These are phyloP conservation scores for Anaeramoeba ignava DNA, from an alignment of 78 protist species.

Conservation along the genomic window DNA sequence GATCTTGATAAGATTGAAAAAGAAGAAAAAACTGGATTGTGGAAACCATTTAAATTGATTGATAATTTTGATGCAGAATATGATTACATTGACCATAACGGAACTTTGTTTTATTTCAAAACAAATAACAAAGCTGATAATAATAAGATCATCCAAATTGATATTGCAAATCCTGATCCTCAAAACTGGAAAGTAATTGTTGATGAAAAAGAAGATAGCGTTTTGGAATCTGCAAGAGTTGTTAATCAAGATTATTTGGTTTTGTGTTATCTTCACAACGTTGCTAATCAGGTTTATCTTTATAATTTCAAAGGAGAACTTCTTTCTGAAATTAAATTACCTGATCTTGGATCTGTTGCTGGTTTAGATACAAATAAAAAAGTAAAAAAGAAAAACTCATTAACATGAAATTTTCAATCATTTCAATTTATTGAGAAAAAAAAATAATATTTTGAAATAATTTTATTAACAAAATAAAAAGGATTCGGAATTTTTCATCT, in stretches of 20 bases:
- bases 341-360: conserved; percentile 8
- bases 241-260: conserved; percentile 23
- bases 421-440: too few species aligned
- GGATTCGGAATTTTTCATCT: conserved; percentile 25
- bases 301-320: conserved; percentile 38
- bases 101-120: conserved; percentile 27
- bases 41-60: neutral
- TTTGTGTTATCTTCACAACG: conserved; percentile 43
- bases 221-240: conserved; percentile 8
- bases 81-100: conserved; percentile 53
- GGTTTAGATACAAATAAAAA: conserved; percentile 8
- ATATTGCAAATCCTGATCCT: conserved; percentile 16
- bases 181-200: conserved; percentile 28
- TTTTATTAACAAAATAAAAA: too few species aligned
- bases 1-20: neutral
- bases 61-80: conserved; percentile 45
- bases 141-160: conserved; percentile 34
- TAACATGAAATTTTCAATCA: too few species aligned
- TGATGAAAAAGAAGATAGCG: conserved; percentile 24
- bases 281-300: conserved; percentile 12
- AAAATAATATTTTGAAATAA: too few species aligned
- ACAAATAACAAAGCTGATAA: conserved; percentile 56
- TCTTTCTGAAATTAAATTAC: neutral
- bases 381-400: too few species aligned
- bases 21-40: neutral